Percentiles rank a stretch among this genome's conserved stretches.
phyloP scores from a whole-genome alignment of 805 yeast genomes.

The Yarrowia deformans region DNA sequence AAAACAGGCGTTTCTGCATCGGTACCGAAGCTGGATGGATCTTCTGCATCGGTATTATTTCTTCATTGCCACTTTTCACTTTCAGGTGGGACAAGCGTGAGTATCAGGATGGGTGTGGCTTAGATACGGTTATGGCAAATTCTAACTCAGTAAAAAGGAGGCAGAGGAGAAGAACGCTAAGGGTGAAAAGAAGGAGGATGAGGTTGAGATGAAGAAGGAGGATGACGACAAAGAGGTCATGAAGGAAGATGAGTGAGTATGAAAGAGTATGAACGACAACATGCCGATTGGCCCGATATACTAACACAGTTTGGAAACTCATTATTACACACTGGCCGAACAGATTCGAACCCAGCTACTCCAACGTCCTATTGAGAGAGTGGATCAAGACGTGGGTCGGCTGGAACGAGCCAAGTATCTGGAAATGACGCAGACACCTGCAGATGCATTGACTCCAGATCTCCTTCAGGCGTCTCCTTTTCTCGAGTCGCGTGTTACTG shows the following conservation, averaged over 20 bases:
- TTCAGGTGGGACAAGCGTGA: slow-evolving; percentile 54
- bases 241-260: slow-evolving; percentile 9
- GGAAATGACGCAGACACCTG: not conserved
- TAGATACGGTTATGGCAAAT: not conserved
- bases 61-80: slow-evolving; percentile 76
- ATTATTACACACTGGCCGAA: slow-evolving; percentile 4
- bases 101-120: not conserved
- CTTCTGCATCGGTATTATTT: slow-evolving; percentile 78
- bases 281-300: no score
- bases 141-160: slow-evolving; percentile 14
- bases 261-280: not conserved
- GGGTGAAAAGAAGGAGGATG: not conserved
- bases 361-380: slow-evolving; percentile 3
- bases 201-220: not conserved
- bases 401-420: slow-evolving; percentile 7
- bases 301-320: slow-evolving; percentile 22
- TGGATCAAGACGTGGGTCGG: not conserved
- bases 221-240: not conserved
- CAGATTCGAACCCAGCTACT: slow-evolving; percentile 7
- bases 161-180: not conserved
- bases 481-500: not conserved
- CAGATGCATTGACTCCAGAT: not conserved
- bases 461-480: not conserved
- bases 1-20: slow-evolving; percentile 47
- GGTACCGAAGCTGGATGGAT: slow-evolving; percentile 59